Conservation (phyloP, 2,329 filamentous ascomycete genomes). For the Trichophyton benhamiae region DNA sequence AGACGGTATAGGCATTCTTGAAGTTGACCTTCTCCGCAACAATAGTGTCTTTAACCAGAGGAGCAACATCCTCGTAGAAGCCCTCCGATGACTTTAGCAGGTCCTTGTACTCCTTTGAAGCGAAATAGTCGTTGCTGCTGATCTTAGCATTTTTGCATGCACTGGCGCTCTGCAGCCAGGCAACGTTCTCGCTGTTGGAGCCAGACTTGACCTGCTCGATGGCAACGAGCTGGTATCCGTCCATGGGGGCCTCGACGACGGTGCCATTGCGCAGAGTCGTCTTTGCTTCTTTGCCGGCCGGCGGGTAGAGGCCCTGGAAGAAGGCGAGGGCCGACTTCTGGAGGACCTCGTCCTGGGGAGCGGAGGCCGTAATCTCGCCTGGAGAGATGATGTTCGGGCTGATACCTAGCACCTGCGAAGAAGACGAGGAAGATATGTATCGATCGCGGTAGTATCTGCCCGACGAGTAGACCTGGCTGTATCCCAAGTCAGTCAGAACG, state of each 20-base stretch:
- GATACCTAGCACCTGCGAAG: conserved; percentile 52
- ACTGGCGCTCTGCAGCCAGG: conserved; percentile 48
- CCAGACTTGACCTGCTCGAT: conserved; percentile 50
- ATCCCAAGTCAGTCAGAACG: conserved; percentile 66
- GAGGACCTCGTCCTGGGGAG: conserved; percentile 64
- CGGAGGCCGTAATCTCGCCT: conserved; percentile 57
- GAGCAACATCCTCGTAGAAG: conserved; percentile 43
- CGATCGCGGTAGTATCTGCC: conserved; percentile 64
- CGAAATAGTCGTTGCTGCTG: conserved; percentile 50
- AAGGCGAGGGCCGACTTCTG: conserved; percentile 70
- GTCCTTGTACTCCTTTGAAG: conserved; percentile 37
- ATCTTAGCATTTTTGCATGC: conserved; percentile 43
- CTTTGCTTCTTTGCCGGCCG: conserved; percentile 45
- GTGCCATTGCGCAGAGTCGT: conserved; percentile 61
- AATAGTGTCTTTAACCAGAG: conserved; percentile 44
- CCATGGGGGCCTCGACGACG: conserved; percentile 53
- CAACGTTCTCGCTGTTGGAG: conserved; percentile 46
- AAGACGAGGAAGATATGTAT: conserved; percentile 54
- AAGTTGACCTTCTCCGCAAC: conserved; percentile 38
- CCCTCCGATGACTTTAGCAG: conserved; percentile 38
- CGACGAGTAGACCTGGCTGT: conserved; percentile 58
- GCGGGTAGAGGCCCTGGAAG: conserved; percentile 77
- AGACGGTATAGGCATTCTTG: conserved; percentile 56
- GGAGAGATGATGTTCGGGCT: conserved; percentile 53
- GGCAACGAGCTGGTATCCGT: conserved; percentile 75